These are phyloP conservation scores for Heliamphora exappendiculata DNA, from an alignment of 148 eudicot species.

Conservation along the genomic window DNA sequence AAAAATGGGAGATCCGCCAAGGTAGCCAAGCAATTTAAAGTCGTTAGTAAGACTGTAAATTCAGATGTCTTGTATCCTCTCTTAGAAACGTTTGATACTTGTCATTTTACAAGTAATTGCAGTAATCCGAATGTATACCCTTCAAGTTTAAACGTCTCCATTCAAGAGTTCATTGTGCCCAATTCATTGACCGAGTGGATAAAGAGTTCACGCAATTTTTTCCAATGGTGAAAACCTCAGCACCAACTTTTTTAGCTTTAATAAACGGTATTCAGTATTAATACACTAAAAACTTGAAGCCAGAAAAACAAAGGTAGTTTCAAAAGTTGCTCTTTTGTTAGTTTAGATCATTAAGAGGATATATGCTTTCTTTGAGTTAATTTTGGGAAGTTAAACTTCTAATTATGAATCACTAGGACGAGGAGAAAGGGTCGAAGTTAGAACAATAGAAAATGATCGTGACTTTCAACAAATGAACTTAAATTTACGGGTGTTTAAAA, in stretches of 20 bases:
- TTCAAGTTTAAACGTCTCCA: too few species aligned
- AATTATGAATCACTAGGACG: not conserved
- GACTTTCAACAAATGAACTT: too few species aligned
- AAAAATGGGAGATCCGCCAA: too few species aligned
- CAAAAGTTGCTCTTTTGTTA: not conserved
- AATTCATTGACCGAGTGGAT: not conserved
- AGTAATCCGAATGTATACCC: too few species aligned
- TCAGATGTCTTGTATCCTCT: too few species aligned
- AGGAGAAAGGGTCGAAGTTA: too few species aligned
- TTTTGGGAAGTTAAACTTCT: not conserved
- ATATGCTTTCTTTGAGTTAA: not conserved
- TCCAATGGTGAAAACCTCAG: not conserved
- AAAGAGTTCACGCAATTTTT: not conserved
- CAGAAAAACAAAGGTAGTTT: not conserved
- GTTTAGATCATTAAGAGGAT: not conserved
- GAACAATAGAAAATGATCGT: too few species aligned
- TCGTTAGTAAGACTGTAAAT: too few species aligned
- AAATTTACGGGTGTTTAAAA: not conserved
- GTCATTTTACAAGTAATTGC: too few species aligned
- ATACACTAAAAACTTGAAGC: not conserved
- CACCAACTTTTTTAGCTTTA: not conserved
- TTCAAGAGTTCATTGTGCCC: too few species aligned
- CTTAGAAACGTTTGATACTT: too few species aligned
- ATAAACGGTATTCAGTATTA: not conserved
- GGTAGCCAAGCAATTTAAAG: too few species aligned